Base-by-base conservation (phyloP, 2,329 filamentous ascomycete genomes). In the Ascochyta lentis region DNA sequence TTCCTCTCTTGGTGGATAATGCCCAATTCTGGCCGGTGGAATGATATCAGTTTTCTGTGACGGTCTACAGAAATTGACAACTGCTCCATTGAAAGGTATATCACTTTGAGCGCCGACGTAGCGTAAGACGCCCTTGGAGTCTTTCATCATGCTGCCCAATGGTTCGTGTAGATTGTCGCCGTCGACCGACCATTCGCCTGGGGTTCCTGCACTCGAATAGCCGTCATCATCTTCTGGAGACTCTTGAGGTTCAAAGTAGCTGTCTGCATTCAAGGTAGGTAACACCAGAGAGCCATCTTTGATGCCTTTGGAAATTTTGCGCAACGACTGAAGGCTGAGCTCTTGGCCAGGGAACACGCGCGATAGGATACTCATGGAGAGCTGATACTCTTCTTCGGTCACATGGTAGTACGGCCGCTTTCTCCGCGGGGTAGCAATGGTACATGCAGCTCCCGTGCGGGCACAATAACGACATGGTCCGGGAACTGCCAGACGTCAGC, bases 401-500 rank as follows among this genome's bases (percentile, higher is more conserved):
- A 76, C 73, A 68, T 76, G 73, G 54, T 76, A 76, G 56, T 74
- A 76, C 6, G 73, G 73, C 9, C 73, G 64, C 49, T 75, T 76
- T 31, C 71, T 59, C 39, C 73, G 66, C 40, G 72, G 72, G 23
- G 71, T 74, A 40, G 70, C 72, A 15, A 72, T 75, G 42, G 70
- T 68, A 53, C 73, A 76, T 6, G 64, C 55, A 7, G 72, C 69
- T 39, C 72, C 72, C 40, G 70, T 76, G 43, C 72, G 69, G 10
- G 72, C 71, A 54, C 73, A 76, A 52, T 76, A 76, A 42, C 70
- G 69, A 59, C 73, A 76, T 53, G 73, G 73, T 16, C 73, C 73
- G 31, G 73, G 73, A 27, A 76, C 73, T 76, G 54, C 15, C 45
- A 40, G 39, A 39, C n/a, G 60, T 71, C 58, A 73, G 66, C 52